A percentile compares a stretch with the other conserved stretches of the same genome.
Conservation (phyloP, 306 rosid genomes). For the Pachyrhizus erosus region DNA sequence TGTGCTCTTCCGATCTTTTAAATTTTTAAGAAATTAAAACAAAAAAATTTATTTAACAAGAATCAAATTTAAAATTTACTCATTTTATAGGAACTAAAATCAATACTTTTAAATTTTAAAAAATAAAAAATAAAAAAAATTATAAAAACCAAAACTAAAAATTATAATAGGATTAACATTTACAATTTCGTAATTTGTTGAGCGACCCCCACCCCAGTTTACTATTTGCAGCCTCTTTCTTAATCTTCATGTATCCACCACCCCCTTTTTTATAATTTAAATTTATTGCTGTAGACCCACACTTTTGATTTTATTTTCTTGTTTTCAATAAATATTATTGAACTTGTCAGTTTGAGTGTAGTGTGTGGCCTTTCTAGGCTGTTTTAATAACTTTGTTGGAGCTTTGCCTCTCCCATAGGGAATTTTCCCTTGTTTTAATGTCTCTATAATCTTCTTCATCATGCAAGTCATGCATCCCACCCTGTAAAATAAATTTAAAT, state of each 20-base stretch:
- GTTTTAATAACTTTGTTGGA: slow-evolving; percentile 35
- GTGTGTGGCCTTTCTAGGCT: neutral
- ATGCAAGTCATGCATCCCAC: neutral
- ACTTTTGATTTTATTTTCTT: neutral
- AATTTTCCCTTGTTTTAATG: neutral
- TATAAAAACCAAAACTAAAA: too few relatives aligned
- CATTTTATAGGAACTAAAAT: too few relatives aligned
- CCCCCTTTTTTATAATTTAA: neutral
- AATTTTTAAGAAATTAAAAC: too few relatives aligned
- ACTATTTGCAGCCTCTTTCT: neutral
- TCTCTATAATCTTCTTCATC: neutral
- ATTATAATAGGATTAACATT: too few relatives aligned
- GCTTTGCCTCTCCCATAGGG: slow-evolving; percentile 27
- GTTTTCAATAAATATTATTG: neutral
- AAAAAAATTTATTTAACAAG: too few relatives aligned
- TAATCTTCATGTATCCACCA: neutral
- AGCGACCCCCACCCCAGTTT: neutral
- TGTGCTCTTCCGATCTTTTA: too few relatives aligned
- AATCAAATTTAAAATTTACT: too few relatives aligned
- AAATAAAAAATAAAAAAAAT: too few relatives aligned
- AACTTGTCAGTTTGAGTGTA: slow-evolving; percentile 26
- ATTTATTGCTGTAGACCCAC: neutral
- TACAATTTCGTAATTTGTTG: neutral
- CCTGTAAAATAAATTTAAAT: neutral
- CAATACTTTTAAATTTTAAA: too few relatives aligned